phyloP scores from a whole-genome alignment of 495 filamentous ascomycete genomes.

The Saxophila tyrrhenica region DNA sequence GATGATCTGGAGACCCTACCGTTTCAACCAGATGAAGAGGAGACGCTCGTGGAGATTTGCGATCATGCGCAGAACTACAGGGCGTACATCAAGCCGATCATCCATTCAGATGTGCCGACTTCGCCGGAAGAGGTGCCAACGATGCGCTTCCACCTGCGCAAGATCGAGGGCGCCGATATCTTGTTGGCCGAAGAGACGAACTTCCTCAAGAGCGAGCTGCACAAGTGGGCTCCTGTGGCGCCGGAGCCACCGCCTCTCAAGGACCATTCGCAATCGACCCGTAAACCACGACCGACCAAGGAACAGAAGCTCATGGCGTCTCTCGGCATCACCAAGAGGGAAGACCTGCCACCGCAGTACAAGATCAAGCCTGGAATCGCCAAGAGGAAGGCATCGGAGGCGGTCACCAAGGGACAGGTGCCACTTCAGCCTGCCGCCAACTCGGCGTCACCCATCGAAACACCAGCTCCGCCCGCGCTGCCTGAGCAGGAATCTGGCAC shows the following conservation, averaged over 20 bases:
- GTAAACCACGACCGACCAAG: constrained; percentile 94
- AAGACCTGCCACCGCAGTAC: constrained; percentile 66
- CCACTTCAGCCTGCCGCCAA: constrained; percentile 13
- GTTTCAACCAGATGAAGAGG: constrained; percentile 94
- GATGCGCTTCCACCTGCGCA: constrained; percentile 94
- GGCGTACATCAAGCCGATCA: constrained; percentile 65
- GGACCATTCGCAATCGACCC: constrained; percentile 78
- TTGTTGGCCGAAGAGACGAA: constrained; percentile 88
- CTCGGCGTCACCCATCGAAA: constrained; percentile 8
- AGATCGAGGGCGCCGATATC: constrained; percentile 96
- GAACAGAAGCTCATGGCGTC: constrained; percentile 90
- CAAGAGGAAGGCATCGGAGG: constrained; percentile 15
- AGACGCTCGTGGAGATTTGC: constrained; percentile 71
- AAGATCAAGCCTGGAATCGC: constrained; percentile 16
- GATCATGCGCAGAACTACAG: constrained; percentile 74
- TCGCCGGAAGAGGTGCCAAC: constrained; percentile 77
- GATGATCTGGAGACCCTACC: constrained; percentile 71
- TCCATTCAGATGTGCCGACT: constrained; percentile 60
- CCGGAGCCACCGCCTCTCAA: constrained; percentile 72
- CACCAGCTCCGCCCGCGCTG: neutral
- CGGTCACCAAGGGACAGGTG: neutral
- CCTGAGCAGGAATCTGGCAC: constrained; percentile 3
- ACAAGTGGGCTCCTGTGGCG: constrained; percentile 91
- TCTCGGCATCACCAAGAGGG: constrained; percentile 73
- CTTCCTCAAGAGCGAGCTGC: constrained; percentile 90